Percentiles rank a stretch among this genome's conserved stretches.
These are phyloP conservation scores for Cichorium intybus DNA, from an alignment of 140 eudicot genomes.

Conservation along the genomic window DNA sequence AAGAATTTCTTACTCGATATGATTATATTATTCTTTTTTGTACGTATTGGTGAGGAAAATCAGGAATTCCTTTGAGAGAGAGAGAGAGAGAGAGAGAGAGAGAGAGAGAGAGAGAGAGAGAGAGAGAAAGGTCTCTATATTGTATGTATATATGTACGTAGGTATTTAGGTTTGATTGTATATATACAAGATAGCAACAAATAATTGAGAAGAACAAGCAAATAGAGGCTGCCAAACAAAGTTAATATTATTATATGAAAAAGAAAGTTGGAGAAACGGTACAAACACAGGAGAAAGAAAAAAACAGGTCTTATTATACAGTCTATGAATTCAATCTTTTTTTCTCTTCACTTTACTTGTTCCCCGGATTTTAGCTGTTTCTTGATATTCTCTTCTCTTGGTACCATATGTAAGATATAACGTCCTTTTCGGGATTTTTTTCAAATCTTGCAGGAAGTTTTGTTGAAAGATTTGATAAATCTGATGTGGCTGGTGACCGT, in stretches of 20 bases:
- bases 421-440: slow-evolving; percentile 7
- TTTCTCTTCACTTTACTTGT: neutral
- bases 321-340: slow-evolving; percentile 18
- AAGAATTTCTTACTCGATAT: slow-evolving; percentile 7
- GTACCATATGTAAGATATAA: slow-evolving; percentile 7
- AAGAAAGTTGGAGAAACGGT: slow-evolving; percentile 2
- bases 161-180: neutral
- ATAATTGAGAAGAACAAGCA: slow-evolving; percentile 24
- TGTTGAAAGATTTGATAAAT: neutral
- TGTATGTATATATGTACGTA: slow-evolving; percentile 12
- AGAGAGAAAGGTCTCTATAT: slow-evolving; percentile 9
- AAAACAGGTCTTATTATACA: slow-evolving; percentile 14
- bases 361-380: slow-evolving; percentile 10
- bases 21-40: slow-evolving; percentile 14
- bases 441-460: neutral
- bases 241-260: slow-evolving; percentile 13
- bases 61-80: slow-evolving; percentile 14
- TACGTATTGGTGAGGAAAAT: slow-evolving; percentile 16
- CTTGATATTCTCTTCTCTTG: slow-evolving; percentile 14
- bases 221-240: slow-evolving; percentile 15
- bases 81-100: slow-evolving; percentile 12
- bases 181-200: slow-evolving; percentile 24
- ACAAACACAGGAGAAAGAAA: slow-evolving; percentile 7
- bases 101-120: neutral
- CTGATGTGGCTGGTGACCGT: slow-evolving; percentile 5